Percentiles rank a stretch among this genome's conserved stretches.
phyloP scores from a whole-genome alignment of 2,329 filamentous ascomycete genomes.

The Didymella lethalis region DNA sequence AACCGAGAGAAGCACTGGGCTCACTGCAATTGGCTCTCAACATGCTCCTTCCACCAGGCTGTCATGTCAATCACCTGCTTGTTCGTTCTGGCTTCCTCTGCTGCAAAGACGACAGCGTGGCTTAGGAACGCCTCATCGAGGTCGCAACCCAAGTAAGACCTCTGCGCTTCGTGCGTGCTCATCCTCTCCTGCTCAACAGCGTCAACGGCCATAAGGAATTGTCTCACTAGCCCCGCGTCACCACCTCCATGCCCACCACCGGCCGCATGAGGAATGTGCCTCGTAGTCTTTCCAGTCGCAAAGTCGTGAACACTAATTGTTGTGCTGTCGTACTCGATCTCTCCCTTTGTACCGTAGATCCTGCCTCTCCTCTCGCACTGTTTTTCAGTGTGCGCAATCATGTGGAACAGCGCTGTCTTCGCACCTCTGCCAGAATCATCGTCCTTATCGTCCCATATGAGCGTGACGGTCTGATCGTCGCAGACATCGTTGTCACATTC shows the following conservation, averaged over 20 bases:
- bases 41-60: conserved; percentile 74
- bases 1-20: neutral
- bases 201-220: conserved; percentile 84
- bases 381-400: conserved; percentile 88
- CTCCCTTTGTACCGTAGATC: conserved; percentile 85
- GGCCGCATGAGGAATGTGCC: conserved; percentile 68
- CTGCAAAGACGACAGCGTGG: conserved; percentile 92
- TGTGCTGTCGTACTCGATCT: conserved; percentile 83
- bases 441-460: conserved; percentile 82
- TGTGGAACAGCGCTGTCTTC: conserved; percentile 90
- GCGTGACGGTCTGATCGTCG: conserved; percentile 89
- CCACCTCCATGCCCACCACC: conserved; percentile 77
- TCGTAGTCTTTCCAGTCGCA: conserved; percentile 61
- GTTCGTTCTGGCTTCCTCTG: conserved; percentile 80
- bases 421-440: conserved; percentile 61
- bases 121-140: conserved; percentile 87
- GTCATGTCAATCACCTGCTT: conserved; percentile 77
- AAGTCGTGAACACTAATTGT: conserved; percentile 81
- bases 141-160: conserved; percentile 78
- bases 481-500: conserved; percentile 92
- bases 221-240: conserved; percentile 78
- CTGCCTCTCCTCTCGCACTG: conserved; percentile 86
- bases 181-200: conserved; percentile 76
- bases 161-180: conserved; percentile 75
- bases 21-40: conserved; percentile 48